phyloP scores from a whole-genome alignment of 805 yeast genomes.

The Cyberlindnera euphorbiiphila region DNA sequence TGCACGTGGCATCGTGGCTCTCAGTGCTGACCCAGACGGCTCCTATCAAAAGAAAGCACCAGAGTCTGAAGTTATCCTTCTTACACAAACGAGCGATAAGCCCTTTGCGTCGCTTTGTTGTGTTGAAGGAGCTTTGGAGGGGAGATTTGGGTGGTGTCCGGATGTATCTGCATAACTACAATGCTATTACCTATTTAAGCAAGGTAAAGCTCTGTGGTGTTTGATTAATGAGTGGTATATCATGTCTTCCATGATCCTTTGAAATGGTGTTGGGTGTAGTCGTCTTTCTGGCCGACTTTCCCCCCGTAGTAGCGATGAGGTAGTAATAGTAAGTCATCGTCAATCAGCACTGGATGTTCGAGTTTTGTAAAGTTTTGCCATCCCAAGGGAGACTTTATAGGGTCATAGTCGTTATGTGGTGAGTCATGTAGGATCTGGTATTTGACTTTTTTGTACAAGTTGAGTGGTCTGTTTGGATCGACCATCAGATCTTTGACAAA shows the following conservation, averaged over 20 bases:
- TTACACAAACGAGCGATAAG: no score
- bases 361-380: conserved; percentile 20
- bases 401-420: conserved; percentile 13
- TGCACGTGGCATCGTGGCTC: no score
- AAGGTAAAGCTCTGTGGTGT: no score
- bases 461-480: conserved; percentile 16
- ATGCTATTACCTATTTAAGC: no score
- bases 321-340: conserved; percentile 65
- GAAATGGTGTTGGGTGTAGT: conserved; percentile 56
- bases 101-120: no score
- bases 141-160: no score
- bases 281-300: conserved; percentile 38
- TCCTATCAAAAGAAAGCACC: no score
- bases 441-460: conserved; percentile 8
- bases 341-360: conserved; percentile 16
- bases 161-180: no score
- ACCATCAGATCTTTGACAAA: conserved; percentile 12
- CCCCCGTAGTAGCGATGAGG: conserved; percentile 67
- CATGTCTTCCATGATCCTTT: conserved; percentile 62
- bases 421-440: conserved; percentile 9
- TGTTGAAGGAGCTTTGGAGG: no score
- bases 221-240: no score
- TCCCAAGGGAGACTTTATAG: conserved; percentile 12
- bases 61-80: no score
- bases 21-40: no score